Conservation (phyloP, 768 basidiomycete species). For the Rhodocollybia butyracea region DNA sequence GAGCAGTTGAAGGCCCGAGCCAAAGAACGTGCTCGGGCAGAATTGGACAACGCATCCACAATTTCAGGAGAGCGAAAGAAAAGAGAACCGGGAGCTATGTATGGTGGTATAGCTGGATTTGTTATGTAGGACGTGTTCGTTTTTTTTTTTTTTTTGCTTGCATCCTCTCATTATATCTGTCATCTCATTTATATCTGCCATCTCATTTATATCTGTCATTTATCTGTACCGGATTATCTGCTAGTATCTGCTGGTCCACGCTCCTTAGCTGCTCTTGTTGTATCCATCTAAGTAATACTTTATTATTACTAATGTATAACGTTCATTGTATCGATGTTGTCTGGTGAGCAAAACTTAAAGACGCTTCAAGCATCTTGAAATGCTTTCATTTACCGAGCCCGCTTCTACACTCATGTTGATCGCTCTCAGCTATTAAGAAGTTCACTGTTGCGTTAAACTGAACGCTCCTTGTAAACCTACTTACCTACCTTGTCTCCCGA, state of each 20-base stretch:
- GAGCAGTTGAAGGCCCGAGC: conserved; percentile 37
- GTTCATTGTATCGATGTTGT: too few species aligned
- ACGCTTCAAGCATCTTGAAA: too few species aligned
- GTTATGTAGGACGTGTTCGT: conserved; percentile 25
- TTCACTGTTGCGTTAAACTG: too few species aligned
- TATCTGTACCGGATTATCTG: not conserved
- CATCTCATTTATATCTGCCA: conserved; percentile 9
- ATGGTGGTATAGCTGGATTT: conserved; percentile 16
- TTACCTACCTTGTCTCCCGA: too few species aligned
- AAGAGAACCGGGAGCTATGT: conserved; percentile 17
- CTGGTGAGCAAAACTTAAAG: too few species aligned
- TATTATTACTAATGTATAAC: too few species aligned
- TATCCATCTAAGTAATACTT: not conserved
- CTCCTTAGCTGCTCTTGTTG: conserved; percentile 1
- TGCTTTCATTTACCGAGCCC: too few species aligned
- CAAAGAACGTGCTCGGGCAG: conserved; percentile 25
- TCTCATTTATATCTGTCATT: conserved; percentile 12
- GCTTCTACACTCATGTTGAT: too few species aligned
- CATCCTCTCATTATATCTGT: conserved; percentile 13
- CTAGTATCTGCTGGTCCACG: not conserved
- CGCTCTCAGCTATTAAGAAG: too few species aligned
- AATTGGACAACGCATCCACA: conserved; percentile 26
- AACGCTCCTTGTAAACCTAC: too few species aligned
- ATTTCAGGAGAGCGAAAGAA: conserved; percentile 21
- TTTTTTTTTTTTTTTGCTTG: conserved; percentile 11